Evolutionary conservation across 2,329 filamentous ascomycete genomes (phyloP), one percentile per base, ranked within the genome.

Genomic region (Colletotrichum tropicicola): DNA sequence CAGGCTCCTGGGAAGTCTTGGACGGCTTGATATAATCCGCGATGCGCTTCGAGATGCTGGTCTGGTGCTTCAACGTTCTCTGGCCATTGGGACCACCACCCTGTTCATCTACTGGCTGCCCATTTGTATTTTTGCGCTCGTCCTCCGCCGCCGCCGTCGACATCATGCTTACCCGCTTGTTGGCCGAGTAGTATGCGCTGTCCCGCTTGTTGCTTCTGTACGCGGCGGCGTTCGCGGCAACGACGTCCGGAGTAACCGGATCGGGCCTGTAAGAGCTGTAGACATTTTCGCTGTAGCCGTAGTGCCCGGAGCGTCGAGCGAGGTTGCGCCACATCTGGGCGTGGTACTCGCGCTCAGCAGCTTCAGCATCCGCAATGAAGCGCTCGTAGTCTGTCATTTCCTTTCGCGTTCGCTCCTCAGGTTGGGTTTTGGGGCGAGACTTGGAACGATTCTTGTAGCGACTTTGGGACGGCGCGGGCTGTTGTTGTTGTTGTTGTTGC

Each of bases 31-130:
- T 73, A n/a, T 75, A 75, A 39, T 88, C 84, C 8, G 83, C 82
- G 47, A 90, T 84, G 28, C 64, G 68, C 70, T 87, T 82, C 59
- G 78, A 83, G n/a, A 75, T 66, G 59, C 73, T 75, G 8, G 60
- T 60, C 66, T 75, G 71, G 35, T 68, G 68, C 41, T 67, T 66
- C 43, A 73, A 55, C 13, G 57, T 61, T 28, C 54, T 56, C 27
- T 53, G 57, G 12, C n/a, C 21, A 12, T 25, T 23, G 13, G 13
- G 45, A 30, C 28, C 19, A 19, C 15, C 9, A 19, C 39, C 21
- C 19, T 32, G 10, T 17, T 39, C 25, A 10, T 12, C 45, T n/a
- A 30, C 32, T 6, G 52, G 28, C 49, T 52, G 44, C 15, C 37
- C 63, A 21, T 66, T 28, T 7, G 47, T 35, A 25, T 62, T 15